Base-by-base conservation (phyloP, 345 rosid genomes). In the Eucalyptus polyanthemos region DNA sequence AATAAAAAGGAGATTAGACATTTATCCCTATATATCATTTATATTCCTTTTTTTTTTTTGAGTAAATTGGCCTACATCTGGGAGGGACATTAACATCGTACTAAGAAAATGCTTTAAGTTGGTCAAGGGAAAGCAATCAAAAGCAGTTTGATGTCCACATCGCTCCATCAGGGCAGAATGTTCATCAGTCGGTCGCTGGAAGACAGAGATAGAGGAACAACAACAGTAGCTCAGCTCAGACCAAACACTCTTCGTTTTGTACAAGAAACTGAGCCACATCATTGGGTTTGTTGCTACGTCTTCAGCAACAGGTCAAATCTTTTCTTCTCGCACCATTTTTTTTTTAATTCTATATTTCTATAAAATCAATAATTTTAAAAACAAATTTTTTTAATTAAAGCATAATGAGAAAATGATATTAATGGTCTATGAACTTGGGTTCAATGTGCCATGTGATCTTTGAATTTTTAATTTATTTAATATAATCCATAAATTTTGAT, bases 381-480 rank as follows among this genome's bases (percentile, higher is more conserved):
- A 4, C 44, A 34, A 47, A 4, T 0, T 69, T 17, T 69, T 34
- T 11, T 17, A 34, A 69, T 19, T 17, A 34, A 67, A 67, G 80
- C 42, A 16, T 67, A 16, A 69, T 10, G 12, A 34, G 4, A 72
- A 72, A 72, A 34, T 37, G 45, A 34, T 6, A 72, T 21, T 17
- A 37, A 72, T 72, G 22, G 13, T 76, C 15, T 1, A 5, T 37
- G 15, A 19, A 76, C 2, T 76, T 76, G 12, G 27, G 0, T 21
- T 2, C 0, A 40, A 76, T 37, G 14, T 76, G 14, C 0, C 42
- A 17, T 17, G 2, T 34, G 4, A 0, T 9, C 1, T 5, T 34
- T 34, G 0, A 34, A 31, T 0, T 69, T 69, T 69, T 9, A 34
- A 69, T 34, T 69, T 37, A 0, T 40, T 11, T 0, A 1, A 65